A percentile compares a stretch with the other conserved stretches of the same genome.
Conservation (phyloP, 2,329 filamentous ascomycete genomes). For the Aspergillus sojae region DNA sequence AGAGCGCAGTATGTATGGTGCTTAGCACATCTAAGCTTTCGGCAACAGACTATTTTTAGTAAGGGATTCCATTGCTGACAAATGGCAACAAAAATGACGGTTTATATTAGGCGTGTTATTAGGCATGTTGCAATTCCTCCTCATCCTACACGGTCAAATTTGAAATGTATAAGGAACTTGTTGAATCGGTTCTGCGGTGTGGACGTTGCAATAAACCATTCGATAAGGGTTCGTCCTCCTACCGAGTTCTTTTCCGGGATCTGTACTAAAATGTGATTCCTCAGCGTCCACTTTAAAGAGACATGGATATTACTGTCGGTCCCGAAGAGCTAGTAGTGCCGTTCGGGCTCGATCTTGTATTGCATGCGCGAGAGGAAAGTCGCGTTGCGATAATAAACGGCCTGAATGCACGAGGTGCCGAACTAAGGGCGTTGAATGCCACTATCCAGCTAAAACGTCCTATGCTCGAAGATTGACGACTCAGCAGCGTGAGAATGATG, state of each 20-base stretch:
- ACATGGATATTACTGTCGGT: constrained; percentile 51
- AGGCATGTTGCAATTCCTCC: too few species aligned
- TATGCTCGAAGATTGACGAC: not conserved
- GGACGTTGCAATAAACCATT: not conserved
- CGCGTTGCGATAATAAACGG: constrained; percentile 41
- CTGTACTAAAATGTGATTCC: not conserved
- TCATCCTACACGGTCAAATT: not conserved
- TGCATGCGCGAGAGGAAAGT: constrained; percentile 41
- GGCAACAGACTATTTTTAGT: too few species aligned
- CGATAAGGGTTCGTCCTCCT: not conserved
- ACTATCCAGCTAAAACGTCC: constrained; percentile 34
- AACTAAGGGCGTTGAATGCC: constrained; percentile 38
- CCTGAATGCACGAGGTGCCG: constrained; percentile 45
- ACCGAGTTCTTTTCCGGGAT: not conserved
- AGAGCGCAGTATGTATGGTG: not conserved
- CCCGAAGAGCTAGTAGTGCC: constrained; percentile 31
- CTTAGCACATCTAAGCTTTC: too few species aligned
- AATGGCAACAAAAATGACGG: not conserved
- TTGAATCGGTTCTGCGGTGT: not conserved
- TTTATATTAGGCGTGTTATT: too few species aligned
- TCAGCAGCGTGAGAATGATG: not conserved
- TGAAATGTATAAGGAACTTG: not conserved
- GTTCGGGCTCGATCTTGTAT: constrained; percentile 40
- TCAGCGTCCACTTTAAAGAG: constrained; percentile 47
- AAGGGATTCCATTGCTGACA: not conserved